Conservation (phyloP, 345 rosid genomes). For the Hibiscus syriacus region DNA sequence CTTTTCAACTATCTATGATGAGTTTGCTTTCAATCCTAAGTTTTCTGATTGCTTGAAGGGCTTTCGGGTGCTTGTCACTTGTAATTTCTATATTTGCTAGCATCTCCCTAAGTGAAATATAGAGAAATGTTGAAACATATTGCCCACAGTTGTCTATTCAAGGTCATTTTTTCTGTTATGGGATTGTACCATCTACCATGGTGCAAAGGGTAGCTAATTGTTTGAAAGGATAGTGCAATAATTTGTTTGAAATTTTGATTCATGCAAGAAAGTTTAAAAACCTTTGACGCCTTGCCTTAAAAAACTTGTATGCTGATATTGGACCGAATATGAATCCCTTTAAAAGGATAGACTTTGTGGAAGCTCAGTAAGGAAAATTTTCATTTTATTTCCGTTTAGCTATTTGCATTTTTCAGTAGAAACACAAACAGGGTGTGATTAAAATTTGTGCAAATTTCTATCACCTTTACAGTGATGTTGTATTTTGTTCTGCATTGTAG, state of each 20-base stretch:
- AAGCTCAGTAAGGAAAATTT: background rate
- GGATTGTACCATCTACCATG: background rate
- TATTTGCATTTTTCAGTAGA: background rate
- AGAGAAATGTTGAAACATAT: background rate
- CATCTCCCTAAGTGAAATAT: background rate
- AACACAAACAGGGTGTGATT: too few relatives aligned
- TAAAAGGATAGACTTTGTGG: background rate
- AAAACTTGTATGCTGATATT: too few relatives aligned
- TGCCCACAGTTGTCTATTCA: background rate
- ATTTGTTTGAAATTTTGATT: background rate
- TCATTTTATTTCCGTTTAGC: background rate
- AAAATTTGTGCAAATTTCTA: too few relatives aligned
- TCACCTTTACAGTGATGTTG: too few relatives aligned
- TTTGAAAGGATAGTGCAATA: background rate
- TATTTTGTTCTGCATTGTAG: slow-evolving; percentile 28
- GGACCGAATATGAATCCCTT: too few relatives aligned
- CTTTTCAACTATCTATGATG: background rate
- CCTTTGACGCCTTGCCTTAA: too few relatives aligned
- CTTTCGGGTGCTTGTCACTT: background rate
- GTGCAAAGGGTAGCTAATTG: background rate
- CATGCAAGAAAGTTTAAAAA: background rate
- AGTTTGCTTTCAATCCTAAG: background rate
- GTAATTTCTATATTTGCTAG: background rate
- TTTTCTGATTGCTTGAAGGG: background rate
- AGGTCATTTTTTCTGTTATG: background rate